These are phyloP conservation scores for Solanum ahanhuiri DNA, from an alignment of 257 asterid genomes.

Conservation along the genomic window DNA sequence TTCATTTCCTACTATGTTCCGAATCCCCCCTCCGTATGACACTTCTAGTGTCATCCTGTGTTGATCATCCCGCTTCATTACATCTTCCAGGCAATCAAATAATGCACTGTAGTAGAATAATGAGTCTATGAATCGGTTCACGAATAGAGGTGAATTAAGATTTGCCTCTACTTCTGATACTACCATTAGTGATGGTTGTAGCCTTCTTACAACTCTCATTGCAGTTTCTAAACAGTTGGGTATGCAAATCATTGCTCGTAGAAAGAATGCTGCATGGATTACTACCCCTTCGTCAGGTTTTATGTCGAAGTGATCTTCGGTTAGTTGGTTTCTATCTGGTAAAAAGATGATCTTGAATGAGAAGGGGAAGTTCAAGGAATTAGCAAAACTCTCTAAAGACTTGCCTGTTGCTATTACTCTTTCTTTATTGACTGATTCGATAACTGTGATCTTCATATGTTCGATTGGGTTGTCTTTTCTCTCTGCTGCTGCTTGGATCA, in stretches of 20 bases:
- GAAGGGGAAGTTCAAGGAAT: constrained; percentile 16
- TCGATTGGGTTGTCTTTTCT: neutral
- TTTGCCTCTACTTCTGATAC: constrained; percentile 21
- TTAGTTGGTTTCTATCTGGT: constrained; percentile 15
- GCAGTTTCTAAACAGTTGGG: constrained; percentile 11
- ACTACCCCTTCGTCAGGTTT: constrained; percentile 13
- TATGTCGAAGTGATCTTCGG: neutral
- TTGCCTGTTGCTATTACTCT: constrained; percentile 6
- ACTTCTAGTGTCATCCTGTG: constrained; percentile 7
- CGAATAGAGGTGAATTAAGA: constrained; percentile 25
- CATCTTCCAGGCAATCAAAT: constrained; percentile 19
- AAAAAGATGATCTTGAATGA: constrained; percentile 6
- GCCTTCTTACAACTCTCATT: constrained; percentile 4
- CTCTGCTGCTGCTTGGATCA: constrained; percentile 26
- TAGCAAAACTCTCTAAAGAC: constrained; percentile 11
- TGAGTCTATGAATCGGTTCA: constrained; percentile 19
- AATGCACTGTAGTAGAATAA: constrained; percentile 18
- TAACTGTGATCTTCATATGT: constrained; percentile 13
- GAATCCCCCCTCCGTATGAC: constrained; percentile 1
- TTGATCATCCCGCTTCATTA: constrained; percentile 8
- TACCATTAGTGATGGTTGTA: constrained; percentile 17
- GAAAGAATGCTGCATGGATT: neutral
- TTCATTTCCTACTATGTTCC: constrained; percentile 14
- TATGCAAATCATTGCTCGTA: constrained; percentile 2
- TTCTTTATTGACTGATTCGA: constrained; percentile 6